Conservation (phyloP, 2,329 filamentous ascomycete genomes). For the Xylariaceae sp. region DNA sequence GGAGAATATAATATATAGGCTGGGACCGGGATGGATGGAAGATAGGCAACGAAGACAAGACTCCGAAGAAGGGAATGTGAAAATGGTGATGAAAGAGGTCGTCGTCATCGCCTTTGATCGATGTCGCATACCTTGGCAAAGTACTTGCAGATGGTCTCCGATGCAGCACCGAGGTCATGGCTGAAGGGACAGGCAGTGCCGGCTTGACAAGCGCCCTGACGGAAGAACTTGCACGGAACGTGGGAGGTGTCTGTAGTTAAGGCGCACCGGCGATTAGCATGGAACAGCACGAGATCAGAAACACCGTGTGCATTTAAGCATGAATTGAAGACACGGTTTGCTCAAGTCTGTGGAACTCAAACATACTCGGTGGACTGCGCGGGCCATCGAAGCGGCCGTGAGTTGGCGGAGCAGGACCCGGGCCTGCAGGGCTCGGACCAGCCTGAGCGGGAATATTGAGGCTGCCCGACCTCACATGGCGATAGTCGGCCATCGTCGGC, state of each 20-base stretch:
- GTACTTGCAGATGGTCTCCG: conserved; percentile 95
- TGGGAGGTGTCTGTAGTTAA: conserved; percentile 73
- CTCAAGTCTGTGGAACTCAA: neutral
- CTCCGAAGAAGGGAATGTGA: neutral
- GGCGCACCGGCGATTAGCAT: conserved; percentile 9
- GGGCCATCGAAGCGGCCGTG: conserved; percentile 52
- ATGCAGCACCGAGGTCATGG: conserved; percentile 79
- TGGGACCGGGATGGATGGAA: neutral
- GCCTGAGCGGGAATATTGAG: conserved; percentile 45
- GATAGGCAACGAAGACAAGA: neutral
- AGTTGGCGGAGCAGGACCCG: conserved; percentile 1
- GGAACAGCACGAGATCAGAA: neutral
- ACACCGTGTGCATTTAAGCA: neutral
- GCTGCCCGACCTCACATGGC: conserved; percentile 54
- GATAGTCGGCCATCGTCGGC: conserved; percentile 44
- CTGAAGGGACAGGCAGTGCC: conserved; percentile 94
- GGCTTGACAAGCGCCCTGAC: conserved; percentile 91
- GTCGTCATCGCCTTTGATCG: neutral
- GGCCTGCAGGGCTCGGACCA: conserved; percentile 29
- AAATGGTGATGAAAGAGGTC: neutral
- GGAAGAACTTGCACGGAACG: conserved; percentile 99
- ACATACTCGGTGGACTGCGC: conserved; percentile 59
- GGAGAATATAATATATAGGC: neutral
- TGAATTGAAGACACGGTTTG: neutral
- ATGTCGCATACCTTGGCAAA: conserved; percentile 76